phyloP scores from a whole-genome alignment of 169 alveolate genomes.

The Plasmodium sp. region DNA sequence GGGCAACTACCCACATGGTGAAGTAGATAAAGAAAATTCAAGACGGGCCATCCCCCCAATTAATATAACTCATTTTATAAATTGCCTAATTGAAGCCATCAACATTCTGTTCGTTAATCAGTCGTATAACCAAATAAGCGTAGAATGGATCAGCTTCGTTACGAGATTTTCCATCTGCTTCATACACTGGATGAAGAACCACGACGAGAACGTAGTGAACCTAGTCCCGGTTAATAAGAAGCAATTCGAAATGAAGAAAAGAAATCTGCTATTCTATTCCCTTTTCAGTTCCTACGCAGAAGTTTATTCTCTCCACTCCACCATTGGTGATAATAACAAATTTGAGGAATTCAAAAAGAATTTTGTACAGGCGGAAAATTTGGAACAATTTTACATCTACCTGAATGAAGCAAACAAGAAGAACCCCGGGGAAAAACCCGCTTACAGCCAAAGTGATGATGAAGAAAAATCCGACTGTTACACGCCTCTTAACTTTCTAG shows the following conservation, averaged over 20 bases:
- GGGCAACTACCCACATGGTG: background rate
- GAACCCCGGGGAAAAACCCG: background rate
- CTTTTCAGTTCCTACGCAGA: conserved; percentile 67
- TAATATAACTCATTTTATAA: conserved; percentile 47
- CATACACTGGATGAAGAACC: conserved; percentile 73
- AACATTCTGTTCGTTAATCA: conserved; percentile 64
- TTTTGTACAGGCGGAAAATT: conserved; percentile 16
- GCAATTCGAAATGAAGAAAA: conserved; percentile 69
- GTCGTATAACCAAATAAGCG: conserved; percentile 57
- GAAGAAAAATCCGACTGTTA: conserved; percentile 1
- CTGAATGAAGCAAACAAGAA: background rate
- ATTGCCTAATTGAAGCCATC: conserved; percentile 59
- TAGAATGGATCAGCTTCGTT: conserved; percentile 73
- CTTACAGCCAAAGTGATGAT: background rate
- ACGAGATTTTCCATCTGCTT: conserved; percentile 70
- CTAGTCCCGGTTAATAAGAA: conserved; percentile 31
- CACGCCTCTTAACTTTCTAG: conserved; percentile 13
- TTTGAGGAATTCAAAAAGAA: background rate
- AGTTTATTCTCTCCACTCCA: background rate
- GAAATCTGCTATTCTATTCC: conserved; percentile 66
- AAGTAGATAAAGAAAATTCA: background rate
- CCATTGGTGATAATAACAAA: conserved; percentile 2
- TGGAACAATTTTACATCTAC: conserved; percentile 8
- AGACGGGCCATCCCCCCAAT: background rate
- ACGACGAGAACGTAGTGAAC: conserved; percentile 39